phyloP scores from a whole-genome alignment of 768 basidiomycete genomes.

The Tylopilus sp. region DNA sequence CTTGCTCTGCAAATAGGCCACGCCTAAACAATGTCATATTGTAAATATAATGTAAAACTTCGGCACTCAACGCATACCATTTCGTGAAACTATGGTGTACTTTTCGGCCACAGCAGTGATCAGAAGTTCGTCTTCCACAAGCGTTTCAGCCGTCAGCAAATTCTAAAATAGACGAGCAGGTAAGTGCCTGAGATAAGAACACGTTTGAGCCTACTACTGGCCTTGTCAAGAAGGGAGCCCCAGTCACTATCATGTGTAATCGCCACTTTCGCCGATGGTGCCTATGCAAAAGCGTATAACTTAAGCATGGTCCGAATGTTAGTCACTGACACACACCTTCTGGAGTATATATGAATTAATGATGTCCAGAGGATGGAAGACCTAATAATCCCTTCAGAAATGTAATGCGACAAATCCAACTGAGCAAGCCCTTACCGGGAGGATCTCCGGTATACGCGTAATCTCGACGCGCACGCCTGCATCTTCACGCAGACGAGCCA shows the following conservation, averaged over 20 bases:
- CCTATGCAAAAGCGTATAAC: constrained; percentile 2
- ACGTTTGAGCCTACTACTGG: not conserved
- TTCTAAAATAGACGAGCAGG: not conserved
- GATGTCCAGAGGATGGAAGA: constrained; percentile 23
- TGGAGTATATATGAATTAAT: constrained; percentile 25
- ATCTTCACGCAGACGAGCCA: not conserved
- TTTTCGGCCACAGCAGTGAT: constrained; percentile 9
- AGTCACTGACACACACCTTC: constrained; percentile 4
- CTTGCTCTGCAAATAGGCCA: constrained; percentile 16
- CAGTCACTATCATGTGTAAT: constrained; percentile 25
- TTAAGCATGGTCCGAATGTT: not conserved
- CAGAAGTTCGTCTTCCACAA: constrained; percentile 9
- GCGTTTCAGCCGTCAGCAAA: constrained; percentile 9
- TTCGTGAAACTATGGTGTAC: constrained; percentile 4
- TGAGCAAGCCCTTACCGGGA: constrained; percentile 8
- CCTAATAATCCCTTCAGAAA: constrained; percentile 10
- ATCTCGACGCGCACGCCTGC: constrained; percentile 11
- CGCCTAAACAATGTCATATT: constrained; percentile 13
- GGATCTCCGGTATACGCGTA: constrained; percentile 16
- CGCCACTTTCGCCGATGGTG: constrained; percentile 21
- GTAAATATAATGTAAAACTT: not conserved
- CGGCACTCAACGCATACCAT: constrained; percentile 13
- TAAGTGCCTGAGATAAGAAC: not conserved
- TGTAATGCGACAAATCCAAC: not conserved
- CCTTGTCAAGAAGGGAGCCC: constrained; percentile 18